Evolutionary conservation across 768 basidiomycete species (phyloP).

Genomic region (Macrolepiota albuminosa): DNA sequence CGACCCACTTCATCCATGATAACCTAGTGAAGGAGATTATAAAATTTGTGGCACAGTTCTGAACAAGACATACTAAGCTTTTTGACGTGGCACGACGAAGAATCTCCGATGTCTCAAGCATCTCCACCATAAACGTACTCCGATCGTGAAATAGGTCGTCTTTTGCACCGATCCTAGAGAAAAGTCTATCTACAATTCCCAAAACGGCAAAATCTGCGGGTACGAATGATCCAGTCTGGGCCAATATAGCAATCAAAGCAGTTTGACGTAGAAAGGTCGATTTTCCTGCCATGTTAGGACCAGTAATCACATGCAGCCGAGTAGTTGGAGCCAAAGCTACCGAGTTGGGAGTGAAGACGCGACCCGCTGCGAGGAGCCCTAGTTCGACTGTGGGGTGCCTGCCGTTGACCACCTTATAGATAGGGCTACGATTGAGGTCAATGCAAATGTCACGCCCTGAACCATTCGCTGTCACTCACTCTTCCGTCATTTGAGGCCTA

Average conservation of each 20-base stretch:
- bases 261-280: slow-evolving; percentile 90
- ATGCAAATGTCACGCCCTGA: background rate
- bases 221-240: slow-evolving; percentile 91
- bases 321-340: slow-evolving; percentile 55
- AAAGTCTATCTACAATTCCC: slow-evolving; percentile 87
- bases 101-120: slow-evolving; percentile 92
- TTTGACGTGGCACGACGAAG: slow-evolving; percentile 74
- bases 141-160: slow-evolving; percentile 92
- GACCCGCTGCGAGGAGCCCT: slow-evolving; percentile 67
- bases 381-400: slow-evolving; percentile 94
- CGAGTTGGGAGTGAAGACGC: slow-evolving; percentile 84
- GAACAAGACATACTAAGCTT: slow-evolving; percentile 60
- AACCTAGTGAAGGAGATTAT: slow-evolving; percentile 46
- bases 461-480: slow-evolving; percentile 40
- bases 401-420: slow-evolving; percentile 70
- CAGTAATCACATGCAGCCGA: slow-evolving; percentile 80
- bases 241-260: slow-evolving; percentile 84
- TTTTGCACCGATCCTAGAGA: slow-evolving; percentile 92
- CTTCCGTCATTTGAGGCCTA: slow-evolving; percentile 61
- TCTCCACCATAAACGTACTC: slow-evolving; percentile 98
- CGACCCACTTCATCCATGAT: slow-evolving; percentile 99
- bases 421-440: slow-evolving; percentile 30
- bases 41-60: background rate
- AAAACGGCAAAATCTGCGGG: slow-evolving; percentile 79
- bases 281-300: slow-evolving; percentile 96